These are phyloP conservation scores for Leptomonas pyrrhocoris DNA, from an alignment of 208 protist species.

Conservation along the genomic window DNA sequence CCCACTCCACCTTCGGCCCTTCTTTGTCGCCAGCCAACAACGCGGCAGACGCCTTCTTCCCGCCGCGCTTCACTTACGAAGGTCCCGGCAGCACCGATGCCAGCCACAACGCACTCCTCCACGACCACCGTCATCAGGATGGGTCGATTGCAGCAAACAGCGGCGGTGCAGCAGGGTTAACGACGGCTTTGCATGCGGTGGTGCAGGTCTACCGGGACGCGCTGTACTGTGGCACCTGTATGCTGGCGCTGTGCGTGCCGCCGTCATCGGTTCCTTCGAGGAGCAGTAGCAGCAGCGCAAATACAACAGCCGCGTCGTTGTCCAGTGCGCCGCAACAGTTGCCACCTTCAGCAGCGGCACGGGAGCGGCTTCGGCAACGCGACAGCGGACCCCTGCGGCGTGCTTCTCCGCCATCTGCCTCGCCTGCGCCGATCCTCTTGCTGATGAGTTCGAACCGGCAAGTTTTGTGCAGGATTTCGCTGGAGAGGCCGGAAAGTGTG, in stretches of 20 bases:
- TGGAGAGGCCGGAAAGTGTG: constrained; percentile 16
- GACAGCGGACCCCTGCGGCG: background rate
- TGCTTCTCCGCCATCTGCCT: background rate
- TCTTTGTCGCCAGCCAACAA: background rate
- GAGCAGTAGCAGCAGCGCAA: background rate
- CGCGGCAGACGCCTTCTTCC: background rate
- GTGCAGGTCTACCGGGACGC: constrained; percentile 61
- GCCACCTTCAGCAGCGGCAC: constrained; percentile 9
- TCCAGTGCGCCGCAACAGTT: background rate
- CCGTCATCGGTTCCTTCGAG: background rate
- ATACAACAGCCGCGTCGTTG: background rate
- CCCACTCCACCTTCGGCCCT: background rate
- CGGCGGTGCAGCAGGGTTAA: constrained; percentile 10
- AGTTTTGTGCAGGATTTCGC: constrained; percentile 21
- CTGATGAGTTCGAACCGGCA: constrained; percentile 31
- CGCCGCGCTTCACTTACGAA: constrained; percentile 15
- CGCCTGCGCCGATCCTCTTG: constrained; percentile 8
- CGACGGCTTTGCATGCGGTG: constrained; percentile 47
- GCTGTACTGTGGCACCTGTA: constrained; percentile 42
- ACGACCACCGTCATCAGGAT: background rate
- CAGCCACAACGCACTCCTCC: background rate
- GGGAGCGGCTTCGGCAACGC: constrained; percentile 1
- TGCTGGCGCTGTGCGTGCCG: constrained; percentile 62
- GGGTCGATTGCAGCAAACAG: too few relatives aligned
- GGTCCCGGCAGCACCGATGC: background rate